Percentiles rank a stretch among this genome's conserved stretches.
Conservation (phyloP, 768 basidiomycete genomes). For the Calvatia gigantea region DNA sequence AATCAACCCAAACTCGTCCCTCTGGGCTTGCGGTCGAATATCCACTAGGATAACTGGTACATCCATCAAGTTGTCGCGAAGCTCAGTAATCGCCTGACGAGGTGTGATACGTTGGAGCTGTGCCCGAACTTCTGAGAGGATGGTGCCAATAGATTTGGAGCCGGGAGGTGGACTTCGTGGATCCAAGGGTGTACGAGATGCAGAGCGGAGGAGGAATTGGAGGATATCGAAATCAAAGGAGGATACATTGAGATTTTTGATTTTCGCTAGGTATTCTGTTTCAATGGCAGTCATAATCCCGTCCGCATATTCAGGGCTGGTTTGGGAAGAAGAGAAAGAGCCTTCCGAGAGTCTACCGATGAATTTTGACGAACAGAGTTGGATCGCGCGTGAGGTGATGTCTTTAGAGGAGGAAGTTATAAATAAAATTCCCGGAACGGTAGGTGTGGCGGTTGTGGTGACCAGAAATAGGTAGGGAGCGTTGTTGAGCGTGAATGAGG, state of each 20-base stretch:
- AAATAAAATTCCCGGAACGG: conserved; percentile 44
- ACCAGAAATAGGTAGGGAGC: conserved; percentile 50
- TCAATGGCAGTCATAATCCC: conserved; percentile 8
- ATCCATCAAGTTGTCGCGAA: conserved; percentile 46
- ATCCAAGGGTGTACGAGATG: conserved; percentile 54
- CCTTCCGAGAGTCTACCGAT: conserved; percentile 51
- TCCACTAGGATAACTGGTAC: conserved; percentile 76
- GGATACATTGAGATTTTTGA: conserved; percentile 51
- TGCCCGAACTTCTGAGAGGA: conserved; percentile 56
- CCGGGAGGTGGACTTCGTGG: conserved; percentile 63
- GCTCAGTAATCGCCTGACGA: conserved; percentile 54
- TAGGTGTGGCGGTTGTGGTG: conserved; percentile 40
- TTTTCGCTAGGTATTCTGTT: conserved; percentile 38
- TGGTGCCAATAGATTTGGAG: conserved; percentile 53
- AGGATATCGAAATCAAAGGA: conserved; percentile 64
- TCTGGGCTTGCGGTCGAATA: conserved; percentile 64
- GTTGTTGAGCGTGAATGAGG: conserved; percentile 33
- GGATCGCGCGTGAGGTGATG: conserved; percentile 62
- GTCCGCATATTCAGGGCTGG: not conserved
- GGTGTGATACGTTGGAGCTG: conserved; percentile 64
- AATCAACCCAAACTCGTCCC: conserved; percentile 55
- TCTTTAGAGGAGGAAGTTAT: conserved; percentile 54
- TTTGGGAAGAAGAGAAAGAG: conserved; percentile 16
- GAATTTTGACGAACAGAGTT: conserved; percentile 67
- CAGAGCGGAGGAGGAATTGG: conserved; percentile 69